Evolutionary conservation across 1,139 yeast genomes (phyloP), one percentile per base, ranked within the genome.

Genomic region (Candida labiduridarum): DNA sequence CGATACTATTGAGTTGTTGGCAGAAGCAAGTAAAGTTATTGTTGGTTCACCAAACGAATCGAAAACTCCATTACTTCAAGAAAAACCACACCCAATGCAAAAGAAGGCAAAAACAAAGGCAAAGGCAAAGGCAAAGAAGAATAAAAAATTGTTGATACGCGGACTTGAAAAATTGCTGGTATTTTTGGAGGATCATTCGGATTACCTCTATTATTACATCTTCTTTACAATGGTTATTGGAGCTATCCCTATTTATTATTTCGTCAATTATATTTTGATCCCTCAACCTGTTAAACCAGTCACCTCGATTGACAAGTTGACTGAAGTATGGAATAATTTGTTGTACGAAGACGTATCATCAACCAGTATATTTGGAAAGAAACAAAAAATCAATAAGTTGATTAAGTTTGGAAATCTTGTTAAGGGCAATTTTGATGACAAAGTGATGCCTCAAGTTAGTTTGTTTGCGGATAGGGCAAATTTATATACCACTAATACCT

Each of bases 121-220:
- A 14, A 44, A 18, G n/a, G 16, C 29, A 4, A 34, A 18, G 12
- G 12, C 30, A 22, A 35, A 41, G 27, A 30, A 36, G 22, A 14
- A 35, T 36, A 43, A 30, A 35, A 44, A 36, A 9, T 8, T 45
- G 10, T 35, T 45, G n/a, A 39, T 42, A 40, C 29, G 39, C 15
- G 44, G 45, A 8, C 29, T 59, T 34, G 45, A 49, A n/a, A 29
- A 16, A n/a, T 42, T 59, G 16, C 59, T 50, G 43, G 29, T 44
- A 1, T 49, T 59, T 34, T 54, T 64, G 54, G 63, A 61, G 16
- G 35, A 54, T 1, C 54, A 63, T 52, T 56, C 66, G 3, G 63
- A 55, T 36, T 59, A 60, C 38, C 52, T 62, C 44, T 51, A 57
- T 45, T 63, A 63, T 49, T 62, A 60, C 49, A 34, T 34, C 7